phyloP scores from a whole-genome alignment of 495 filamentous ascomycete genomes.

The Tuber calosporum region DNA sequence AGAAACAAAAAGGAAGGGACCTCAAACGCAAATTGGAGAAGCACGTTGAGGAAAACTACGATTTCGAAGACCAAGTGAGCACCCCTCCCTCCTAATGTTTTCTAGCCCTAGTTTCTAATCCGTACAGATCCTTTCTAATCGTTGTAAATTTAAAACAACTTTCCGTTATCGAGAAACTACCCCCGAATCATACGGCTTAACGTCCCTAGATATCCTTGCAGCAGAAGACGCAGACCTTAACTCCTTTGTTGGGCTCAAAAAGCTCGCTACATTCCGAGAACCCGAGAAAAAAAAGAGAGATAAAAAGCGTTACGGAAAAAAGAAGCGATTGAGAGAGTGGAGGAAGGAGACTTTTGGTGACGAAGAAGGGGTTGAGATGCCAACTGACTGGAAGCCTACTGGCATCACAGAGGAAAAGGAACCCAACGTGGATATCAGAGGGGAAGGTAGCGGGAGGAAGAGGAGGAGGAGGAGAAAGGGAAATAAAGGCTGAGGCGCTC shows the following conservation, averaged over 20 bases:
- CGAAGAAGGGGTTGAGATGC: constrained; percentile 52
- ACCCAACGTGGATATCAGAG: constrained; percentile 14
- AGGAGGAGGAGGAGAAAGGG: constrained; percentile 43
- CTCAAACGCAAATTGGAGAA: constrained; percentile 77
- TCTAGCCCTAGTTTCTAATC: not conserved
- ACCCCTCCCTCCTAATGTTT: constrained; percentile 41
- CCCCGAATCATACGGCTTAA: constrained; percentile 80
- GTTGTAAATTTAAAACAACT: constrained; percentile 46
- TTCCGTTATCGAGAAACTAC: constrained; percentile 95
- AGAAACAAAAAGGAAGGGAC: constrained; percentile 65
- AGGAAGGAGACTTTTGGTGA: constrained; percentile 83
- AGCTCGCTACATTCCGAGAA: constrained; percentile 82
- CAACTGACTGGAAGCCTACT: constrained; percentile 23
- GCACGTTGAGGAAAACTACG: constrained; percentile 74
- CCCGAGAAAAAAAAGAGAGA: constrained; percentile 79
- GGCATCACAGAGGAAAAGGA: constrained; percentile 11
- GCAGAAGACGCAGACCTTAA: constrained; percentile 80
- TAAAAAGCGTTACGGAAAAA: constrained; percentile 81
- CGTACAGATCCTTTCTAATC: constrained; percentile 10
- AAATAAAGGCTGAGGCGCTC: constrained; percentile 16
- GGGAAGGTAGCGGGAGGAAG: constrained; percentile 26
- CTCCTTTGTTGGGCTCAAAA: constrained; percentile 86
- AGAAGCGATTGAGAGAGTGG: constrained; percentile 82
- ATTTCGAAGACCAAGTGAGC: constrained; percentile 58
- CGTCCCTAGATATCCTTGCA: constrained; percentile 81